Percentiles rank a stretch among this genome's conserved stretches.
Conservation (phyloP, 345 rosid species). For the Hevea brasiliensis region DNA sequence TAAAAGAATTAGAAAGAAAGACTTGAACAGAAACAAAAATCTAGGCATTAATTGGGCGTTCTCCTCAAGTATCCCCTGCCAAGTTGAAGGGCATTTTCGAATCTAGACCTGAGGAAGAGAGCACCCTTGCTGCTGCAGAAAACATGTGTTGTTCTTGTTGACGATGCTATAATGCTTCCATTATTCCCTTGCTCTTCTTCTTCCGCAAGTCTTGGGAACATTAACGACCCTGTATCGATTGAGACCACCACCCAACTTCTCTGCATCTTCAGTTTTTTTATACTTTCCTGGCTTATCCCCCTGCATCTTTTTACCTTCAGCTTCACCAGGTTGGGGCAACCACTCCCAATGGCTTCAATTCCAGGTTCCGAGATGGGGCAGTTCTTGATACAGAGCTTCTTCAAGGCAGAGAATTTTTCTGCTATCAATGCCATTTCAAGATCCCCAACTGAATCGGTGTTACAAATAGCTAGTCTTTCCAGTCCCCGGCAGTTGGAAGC, state of each 20-base stretch:
- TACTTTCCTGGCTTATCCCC: conserved; percentile 29
- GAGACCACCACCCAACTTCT: conserved; percentile 32
- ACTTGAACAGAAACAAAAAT: background rate
- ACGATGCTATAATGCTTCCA: background rate
- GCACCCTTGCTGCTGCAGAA: conserved; percentile 38
- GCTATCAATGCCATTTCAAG: conserved; percentile 36
- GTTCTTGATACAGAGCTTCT: conserved; percentile 53
- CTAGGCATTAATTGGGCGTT: background rate
- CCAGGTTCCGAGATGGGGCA: conserved; percentile 43
- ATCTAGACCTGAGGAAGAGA: conserved; percentile 35
- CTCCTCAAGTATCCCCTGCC: background rate
- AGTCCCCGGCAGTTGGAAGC: conserved; percentile 39
- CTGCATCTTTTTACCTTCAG: conserved; percentile 51
- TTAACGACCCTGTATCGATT: conserved; percentile 30
- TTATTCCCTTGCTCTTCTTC: background rate
- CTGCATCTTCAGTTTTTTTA: conserved; percentile 17
- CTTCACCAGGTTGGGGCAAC: conserved; percentile 45
- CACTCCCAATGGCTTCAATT: conserved; percentile 37
- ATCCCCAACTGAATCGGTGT: conserved; percentile 42
- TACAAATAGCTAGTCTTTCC: conserved; percentile 48
- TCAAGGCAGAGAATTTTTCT: conserved; percentile 37
- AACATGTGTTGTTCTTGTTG: conserved; percentile 23
- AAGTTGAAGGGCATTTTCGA: conserved; percentile 17
- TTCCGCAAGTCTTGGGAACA: conserved; percentile 12
- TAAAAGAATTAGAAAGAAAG: background rate